phyloP scores from a whole-genome alignment of 805 yeast genomes.

The Hanseniaspora valbyensis region DNA sequence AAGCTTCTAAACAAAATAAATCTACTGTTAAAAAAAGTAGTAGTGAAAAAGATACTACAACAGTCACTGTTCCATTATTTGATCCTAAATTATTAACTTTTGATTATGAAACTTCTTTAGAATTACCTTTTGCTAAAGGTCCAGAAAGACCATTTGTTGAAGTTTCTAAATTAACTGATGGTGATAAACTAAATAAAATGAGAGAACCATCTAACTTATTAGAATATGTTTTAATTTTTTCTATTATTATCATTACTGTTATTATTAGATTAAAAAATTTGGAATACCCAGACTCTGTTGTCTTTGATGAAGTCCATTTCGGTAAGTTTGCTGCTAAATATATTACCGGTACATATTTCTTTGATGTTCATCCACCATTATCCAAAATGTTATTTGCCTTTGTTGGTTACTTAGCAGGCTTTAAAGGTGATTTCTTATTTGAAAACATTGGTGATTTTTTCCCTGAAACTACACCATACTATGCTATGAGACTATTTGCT shows the following conservation, averaged over 20 bases:
- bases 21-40: not conserved
- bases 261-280: constrained; percentile 52
- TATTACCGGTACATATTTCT: constrained; percentile 49
- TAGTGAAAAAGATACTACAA: not conserved
- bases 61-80: constrained; percentile 14
- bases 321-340: constrained; percentile 93
- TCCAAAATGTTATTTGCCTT: constrained; percentile 69
- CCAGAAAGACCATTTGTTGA: constrained; percentile 44
- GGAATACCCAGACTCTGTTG: constrained; percentile 65
- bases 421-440: constrained; percentile 58
- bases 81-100: constrained; percentile 2
- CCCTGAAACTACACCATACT: constrained; percentile 52
- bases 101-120: constrained; percentile 33
- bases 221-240: constrained; percentile 35
- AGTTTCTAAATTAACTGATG: constrained; percentile 28
- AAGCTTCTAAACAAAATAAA: constrained; percentile 2
- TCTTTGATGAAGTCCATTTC: constrained; percentile 87
- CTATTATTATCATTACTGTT: constrained; percentile 42
- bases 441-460: constrained; percentile 52
- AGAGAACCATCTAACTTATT: constrained; percentile 32
- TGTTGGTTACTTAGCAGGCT: constrained; percentile 56
- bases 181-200: constrained; percentile 28
- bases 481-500: constrained; percentile 57
- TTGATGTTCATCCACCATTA: constrained; percentile 74
- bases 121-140: constrained; percentile 42